Evolutionary conservation across 176 grass and related monocot species (phyloP).

Genomic region (Chrysopogon serrulatus): DNA sequence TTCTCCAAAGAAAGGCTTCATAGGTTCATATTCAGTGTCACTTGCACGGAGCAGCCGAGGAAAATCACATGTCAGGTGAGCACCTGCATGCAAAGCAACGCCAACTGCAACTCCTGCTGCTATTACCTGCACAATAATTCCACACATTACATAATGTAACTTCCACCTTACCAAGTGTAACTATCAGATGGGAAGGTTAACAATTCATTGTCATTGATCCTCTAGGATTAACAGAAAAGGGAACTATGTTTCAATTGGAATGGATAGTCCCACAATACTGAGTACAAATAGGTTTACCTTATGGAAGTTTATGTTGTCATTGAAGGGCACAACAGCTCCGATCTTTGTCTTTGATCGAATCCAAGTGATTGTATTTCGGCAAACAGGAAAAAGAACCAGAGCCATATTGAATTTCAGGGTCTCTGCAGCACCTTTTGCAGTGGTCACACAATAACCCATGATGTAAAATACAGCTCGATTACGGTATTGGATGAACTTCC

Average conservation of each 20-base stretch:
- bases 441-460: constrained; percentile 83
- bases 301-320: constrained; percentile 93
- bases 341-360: constrained; percentile 78
- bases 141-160: constrained; percentile 14
- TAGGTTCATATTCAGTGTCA: constrained; percentile 55
- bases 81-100: constrained; percentile 62
- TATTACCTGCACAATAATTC: constrained; percentile 56
- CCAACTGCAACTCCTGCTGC: constrained; percentile 72
- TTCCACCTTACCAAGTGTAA: neutral
- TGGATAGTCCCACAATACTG: neutral
- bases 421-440: constrained; percentile 79
- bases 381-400: constrained; percentile 72
- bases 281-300: constrained; percentile 33
- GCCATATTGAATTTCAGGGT: constrained; percentile 92
- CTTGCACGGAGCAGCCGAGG: constrained; percentile 68
- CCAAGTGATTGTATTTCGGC: constrained; percentile 82
- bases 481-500: constrained; percentile 89
- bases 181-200: neutral
- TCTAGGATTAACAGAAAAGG: neutral
- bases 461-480: constrained; percentile 71
- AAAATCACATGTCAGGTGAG: constrained; percentile 94
- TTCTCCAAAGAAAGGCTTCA: constrained; percentile 82
- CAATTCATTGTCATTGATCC: neutral
- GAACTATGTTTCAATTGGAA: neutral
- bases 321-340: constrained; percentile 67